Percentiles rank a stretch among this genome's conserved stretches.
Conservation (phyloP, 139 green algal species). For the Astrephomene gubernaculifera region DNA sequence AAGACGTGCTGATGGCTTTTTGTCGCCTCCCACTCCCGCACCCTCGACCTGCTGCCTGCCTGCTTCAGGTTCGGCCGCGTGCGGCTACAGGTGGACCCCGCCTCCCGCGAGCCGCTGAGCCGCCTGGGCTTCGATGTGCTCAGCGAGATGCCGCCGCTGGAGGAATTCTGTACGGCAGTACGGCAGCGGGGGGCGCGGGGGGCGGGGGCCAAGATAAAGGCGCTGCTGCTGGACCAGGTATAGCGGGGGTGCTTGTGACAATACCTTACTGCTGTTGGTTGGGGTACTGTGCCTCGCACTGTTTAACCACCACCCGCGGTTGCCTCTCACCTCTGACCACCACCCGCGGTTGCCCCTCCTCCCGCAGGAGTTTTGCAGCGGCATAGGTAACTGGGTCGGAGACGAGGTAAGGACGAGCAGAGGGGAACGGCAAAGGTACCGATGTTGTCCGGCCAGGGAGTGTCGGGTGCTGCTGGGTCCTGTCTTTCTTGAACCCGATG, state of each 20-base stretch:
- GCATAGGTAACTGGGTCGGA: conserved; percentile 94
- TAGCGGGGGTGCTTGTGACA: background rate
- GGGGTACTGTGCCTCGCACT: no score
- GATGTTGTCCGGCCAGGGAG: no score
- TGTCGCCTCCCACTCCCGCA: no score
- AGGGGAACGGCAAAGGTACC: no score
- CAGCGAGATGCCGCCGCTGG: conserved; percentile 8
- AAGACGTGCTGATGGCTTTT: no score
- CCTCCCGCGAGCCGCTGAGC: conserved; percentile 58
- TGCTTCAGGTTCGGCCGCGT: conserved; percentile 35
- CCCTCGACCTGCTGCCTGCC: no score
- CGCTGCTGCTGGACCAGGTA: conserved; percentile 85
- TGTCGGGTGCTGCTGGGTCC: no score
- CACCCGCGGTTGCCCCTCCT: background rate
- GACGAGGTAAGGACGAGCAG: conserved; percentile 77
- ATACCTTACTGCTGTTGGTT: background rate
- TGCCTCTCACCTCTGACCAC: background rate
- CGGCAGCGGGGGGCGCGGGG: conserved; percentile 47
- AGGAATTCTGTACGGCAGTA: conserved; percentile 13
- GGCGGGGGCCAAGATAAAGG: conserved; percentile 71
- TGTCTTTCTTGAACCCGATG: no score
- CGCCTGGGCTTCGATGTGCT: conserved; percentile 71
- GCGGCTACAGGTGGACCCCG: conserved; percentile 26
- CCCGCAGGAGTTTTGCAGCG: conserved; percentile 75
- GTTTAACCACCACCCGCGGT: no score